Evolutionary conservation across 75 land plant species (phyloP).

Genomic region (Pinus taeda): DNA sequence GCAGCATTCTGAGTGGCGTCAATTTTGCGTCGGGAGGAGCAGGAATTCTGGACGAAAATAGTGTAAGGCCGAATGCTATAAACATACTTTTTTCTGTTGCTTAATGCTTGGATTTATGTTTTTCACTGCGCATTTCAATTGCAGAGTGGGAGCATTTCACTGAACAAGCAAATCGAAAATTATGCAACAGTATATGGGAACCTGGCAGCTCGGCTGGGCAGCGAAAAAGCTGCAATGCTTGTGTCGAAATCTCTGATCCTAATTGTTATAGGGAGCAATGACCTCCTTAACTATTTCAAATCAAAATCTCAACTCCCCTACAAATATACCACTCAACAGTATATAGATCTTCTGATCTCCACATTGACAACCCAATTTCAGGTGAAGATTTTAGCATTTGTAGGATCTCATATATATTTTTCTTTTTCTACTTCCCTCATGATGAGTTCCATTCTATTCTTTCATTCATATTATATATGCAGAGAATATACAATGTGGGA

Average conservation of each 20-base stretch:
- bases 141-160: conserved; percentile 22
- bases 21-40: conserved; percentile 74
- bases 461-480: conserved; percentile 1
- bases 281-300: conserved; percentile 38
- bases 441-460: too few species aligned
- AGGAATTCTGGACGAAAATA: conserved; percentile 43
- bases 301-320: conserved; percentile 11
- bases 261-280: conserved; percentile 68
- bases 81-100: neutral
- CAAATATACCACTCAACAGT: conserved; percentile 31
- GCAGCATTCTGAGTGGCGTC: conserved; percentile 25
- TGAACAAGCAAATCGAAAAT: conserved; percentile 49
- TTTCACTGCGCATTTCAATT: neutral
- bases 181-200: conserved; percentile 22
- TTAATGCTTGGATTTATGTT: neutral
- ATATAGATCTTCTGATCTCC: conserved; percentile 23
- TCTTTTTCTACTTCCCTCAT: too few species aligned
- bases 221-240: conserved; percentile 16
- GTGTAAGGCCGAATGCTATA: conserved; percentile 6
- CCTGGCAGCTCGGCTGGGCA: conserved; percentile 28
- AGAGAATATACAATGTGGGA: conserved; percentile 63
- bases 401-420: too few species aligned
- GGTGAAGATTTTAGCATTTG: conserved; percentile 20
- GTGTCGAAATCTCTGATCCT: conserved; percentile 43
- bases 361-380: conserved; percentile 33